Evolutionary conservation across 176 grass and related monocot genomes (phyloP), one percentile per base, ranked within the genome.

Genomic region (Juncus effusus): DNA sequence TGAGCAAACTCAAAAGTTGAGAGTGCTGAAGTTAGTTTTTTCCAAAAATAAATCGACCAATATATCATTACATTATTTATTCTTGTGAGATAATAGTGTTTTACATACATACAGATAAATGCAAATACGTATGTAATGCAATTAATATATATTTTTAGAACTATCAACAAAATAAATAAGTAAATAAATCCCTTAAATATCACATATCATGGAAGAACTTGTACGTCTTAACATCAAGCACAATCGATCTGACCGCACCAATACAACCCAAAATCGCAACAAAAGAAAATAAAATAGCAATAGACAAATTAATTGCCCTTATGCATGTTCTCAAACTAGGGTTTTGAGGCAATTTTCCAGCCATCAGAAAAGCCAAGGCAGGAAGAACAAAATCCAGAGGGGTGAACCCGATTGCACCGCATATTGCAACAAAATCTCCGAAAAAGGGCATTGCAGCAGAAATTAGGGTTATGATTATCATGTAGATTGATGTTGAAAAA

Each of bases 381-480:
- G 90, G 86, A 59, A 95, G 68, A 42, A 95, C 80, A 13, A 90
- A 95, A 69, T 95, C 90, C 54, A 95, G 50, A 58, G 90, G 83
- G 37, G 86, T 82, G 70, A 95, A 90, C 2, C 86, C 86, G 36
- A 95, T 42, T 7, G 90, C 90, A 72, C 86, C 86, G 39, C 90
- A 95, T 14, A 95, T 62, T 7, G 86, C 78, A 9, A 90, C 90
- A 49, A 95, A 90, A 62, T 95, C 90, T 61, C 86, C 90, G 57
- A 87, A 95, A 80, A 95, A 95, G 2, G 86, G 86, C 73, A 90
- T 77, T 14, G 83, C 86, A 0, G 86, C 78, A 0, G 83, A 76
- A 55, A 82, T 36, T 10, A 95, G 68, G 47, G 83, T 89, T 61
- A 89, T 81, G 0, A 41, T 5, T 8, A 52, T 63, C 45, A 83